These are phyloP conservation scores for Cryphonectria parasitica DNA, from an alignment of 2,329 filamentous ascomycete species.

Conservation along the genomic window DNA sequence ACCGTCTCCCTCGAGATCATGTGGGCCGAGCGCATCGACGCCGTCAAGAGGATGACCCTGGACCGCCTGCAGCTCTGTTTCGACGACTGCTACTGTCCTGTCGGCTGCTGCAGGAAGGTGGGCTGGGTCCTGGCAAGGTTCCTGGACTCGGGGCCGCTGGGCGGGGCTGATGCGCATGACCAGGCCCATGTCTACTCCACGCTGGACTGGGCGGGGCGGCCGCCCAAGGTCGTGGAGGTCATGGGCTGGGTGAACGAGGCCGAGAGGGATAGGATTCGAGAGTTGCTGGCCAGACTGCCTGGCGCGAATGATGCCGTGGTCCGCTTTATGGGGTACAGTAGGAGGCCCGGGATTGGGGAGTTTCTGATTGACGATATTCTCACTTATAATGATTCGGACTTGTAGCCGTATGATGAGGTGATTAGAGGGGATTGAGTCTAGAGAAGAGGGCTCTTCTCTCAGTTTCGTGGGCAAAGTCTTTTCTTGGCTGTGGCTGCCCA, in stretches of 20 bases:
- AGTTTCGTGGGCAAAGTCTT: neutral
- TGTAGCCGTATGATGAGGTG: neutral
- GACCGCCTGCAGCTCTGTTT: slow-evolving; percentile 20
- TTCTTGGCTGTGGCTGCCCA: neutral
- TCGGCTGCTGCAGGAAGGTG: slow-evolving; percentile 24
- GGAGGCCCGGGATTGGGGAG: too few relatives aligned
- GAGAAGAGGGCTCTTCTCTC: neutral
- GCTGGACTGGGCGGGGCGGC: neutral
- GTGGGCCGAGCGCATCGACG: slow-evolving; percentile 20
- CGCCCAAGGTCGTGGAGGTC: slow-evolving; percentile 18
- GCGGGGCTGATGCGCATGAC: neutral
- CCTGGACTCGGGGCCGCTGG: neutral
- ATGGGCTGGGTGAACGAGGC: slow-evolving; percentile 1
- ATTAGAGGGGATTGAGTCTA: neutral
- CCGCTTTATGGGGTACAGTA: neutral
- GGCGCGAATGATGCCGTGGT: neutral
- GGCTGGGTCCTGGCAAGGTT: slow-evolving; percentile 19
- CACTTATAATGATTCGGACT: neutral
- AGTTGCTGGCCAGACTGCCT: neutral
- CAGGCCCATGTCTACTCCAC: neutral
- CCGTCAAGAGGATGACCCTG: slow-evolving; percentile 21
- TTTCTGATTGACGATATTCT: neutral
- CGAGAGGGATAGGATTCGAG: neutral
- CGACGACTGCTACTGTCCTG: slow-evolving; percentile 19
- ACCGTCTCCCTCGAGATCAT: neutral